These are phyloP conservation scores for Backusella mclennaniae DNA, from an alignment of 192 early-diverging fungal genomes.

Conservation along the genomic window DNA sequence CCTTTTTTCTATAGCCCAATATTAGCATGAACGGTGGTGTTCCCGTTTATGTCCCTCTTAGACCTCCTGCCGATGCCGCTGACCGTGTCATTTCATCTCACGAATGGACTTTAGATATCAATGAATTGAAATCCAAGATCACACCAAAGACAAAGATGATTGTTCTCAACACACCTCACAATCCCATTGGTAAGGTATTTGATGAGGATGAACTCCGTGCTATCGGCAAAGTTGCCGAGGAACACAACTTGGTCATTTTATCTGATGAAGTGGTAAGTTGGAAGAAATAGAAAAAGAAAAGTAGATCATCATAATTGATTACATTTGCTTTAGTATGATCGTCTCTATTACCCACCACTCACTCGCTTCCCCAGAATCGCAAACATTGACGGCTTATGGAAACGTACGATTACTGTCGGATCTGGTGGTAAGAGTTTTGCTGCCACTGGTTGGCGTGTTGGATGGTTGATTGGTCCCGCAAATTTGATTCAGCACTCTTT, in stretches of 20 bases:
- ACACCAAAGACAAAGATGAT: slow-evolving; percentile 80
- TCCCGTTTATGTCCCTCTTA: slow-evolving; percentile 84
- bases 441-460: slow-evolving; percentile 95
- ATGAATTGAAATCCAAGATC: slow-evolving; percentile 73
- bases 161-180: slow-evolving; percentile 96
- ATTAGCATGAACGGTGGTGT: slow-evolving; percentile 79
- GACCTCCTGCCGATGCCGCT: slow-evolving; percentile 47
- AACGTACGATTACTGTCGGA: slow-evolving; percentile 91
- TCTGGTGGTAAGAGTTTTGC: slow-evolving; percentile 94
- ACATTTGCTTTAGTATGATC: slow-evolving; percentile 64
- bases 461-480: slow-evolving; percentile 84
- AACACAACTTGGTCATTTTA: slow-evolving; percentile 85
- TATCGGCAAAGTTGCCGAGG: slow-evolving; percentile 72
- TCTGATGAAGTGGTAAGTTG: slow-evolving; percentile 84
- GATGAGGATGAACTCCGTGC: slow-evolving; percentile 67
- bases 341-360: slow-evolving; percentile 75
- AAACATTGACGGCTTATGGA: slow-evolving; percentile 83
- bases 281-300: neutral
- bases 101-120: slow-evolving; percentile 88
- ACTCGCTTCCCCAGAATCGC: slow-evolving; percentile 70
- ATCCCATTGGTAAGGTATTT: slow-evolving; percentile 89
- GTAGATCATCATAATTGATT: neutral
- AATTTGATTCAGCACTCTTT: slow-evolving; percentile 71
- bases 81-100: slow-evolving; percentile 58
- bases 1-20: slow-evolving; percentile 50